A percentile compares a stretch with the other conserved stretches of the same genome.
phyloP scores from a whole-genome alignment of 352 stramenopile genomes.

The Globisporangium acanthophoron region DNA sequence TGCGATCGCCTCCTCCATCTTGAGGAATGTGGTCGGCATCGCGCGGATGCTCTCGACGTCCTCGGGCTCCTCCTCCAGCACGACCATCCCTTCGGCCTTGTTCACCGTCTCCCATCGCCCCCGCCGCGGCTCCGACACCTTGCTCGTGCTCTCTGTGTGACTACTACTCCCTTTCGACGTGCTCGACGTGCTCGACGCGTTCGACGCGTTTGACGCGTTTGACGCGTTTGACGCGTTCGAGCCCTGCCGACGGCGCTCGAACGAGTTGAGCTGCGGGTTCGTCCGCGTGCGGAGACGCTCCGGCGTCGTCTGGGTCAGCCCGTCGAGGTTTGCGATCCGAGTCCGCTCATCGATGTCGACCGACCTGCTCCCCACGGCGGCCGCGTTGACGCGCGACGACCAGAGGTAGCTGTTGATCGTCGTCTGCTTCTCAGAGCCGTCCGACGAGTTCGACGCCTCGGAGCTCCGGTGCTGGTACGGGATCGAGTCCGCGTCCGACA shows the following conservation, averaged over 20 bases:
- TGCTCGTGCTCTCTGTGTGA: slow-evolving; percentile 2
- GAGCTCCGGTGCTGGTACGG: neutral
- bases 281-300: neutral
- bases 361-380: slow-evolving; percentile 16
- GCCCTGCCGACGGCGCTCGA: slow-evolving; percentile 35
- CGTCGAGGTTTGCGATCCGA: slow-evolving; percentile 19
- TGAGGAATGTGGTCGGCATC: slow-evolving; percentile 59
- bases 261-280: slow-evolving; percentile 4
- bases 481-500: neutral
- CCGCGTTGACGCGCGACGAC: slow-evolving; percentile 39
- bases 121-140: slow-evolving; percentile 8
- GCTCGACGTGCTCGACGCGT: too few species aligned
- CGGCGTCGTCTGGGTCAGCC: neutral
- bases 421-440: neutral
- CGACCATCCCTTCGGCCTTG: slow-evolving; percentile 18
- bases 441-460: neutral
- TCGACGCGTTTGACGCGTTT: neutral
- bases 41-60: slow-evolving; percentile 36
- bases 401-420: slow-evolving; percentile 45
- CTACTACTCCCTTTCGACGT: slow-evolving; percentile 1
- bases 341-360: slow-evolving; percentile 22
- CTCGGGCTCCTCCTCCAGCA: slow-evolving; percentile 33
- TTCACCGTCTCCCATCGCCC: neutral
- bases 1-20: slow-evolving; percentile 78
- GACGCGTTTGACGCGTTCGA: slow-evolving; percentile 33